Evolutionary conservation across 1,284 basidiomycete genomes (phyloP).

Genomic region (Ustanciosporium gigantosporum): DNA sequence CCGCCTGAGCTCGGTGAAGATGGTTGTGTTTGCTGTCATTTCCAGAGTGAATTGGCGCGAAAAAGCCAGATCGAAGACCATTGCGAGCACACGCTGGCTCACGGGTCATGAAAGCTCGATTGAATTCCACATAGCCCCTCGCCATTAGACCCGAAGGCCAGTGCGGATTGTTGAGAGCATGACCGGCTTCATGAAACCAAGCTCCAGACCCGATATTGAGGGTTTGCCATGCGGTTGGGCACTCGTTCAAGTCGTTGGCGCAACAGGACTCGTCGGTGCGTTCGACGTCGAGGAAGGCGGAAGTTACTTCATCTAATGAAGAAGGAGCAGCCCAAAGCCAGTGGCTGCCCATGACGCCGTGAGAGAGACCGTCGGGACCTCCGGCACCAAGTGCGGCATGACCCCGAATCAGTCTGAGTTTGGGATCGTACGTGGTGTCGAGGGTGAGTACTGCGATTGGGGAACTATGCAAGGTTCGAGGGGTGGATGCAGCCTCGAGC

Average conservation of each 20-base stretch:
- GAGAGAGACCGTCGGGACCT: conserved; percentile 13
- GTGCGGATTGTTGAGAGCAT: conserved; percentile 40
- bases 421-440: conserved; percentile 32
- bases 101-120: conserved; percentile 47
- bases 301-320: conserved; percentile 17
- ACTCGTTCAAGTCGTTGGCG: conserved; percentile 41
- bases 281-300: conserved; percentile 27
- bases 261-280: conserved; percentile 30
- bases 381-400: conserved; percentile 39
- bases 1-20: conserved; percentile 36
- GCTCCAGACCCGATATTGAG: conserved; percentile 46
- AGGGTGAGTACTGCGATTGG: conserved; percentile 36
- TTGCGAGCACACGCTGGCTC: conserved; percentile 19
- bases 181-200: conserved; percentile 37
- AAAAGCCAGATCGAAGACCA: conserved; percentile 2
- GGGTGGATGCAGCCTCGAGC: conserved; percentile 18
- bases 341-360: conserved; percentile 44
- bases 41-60: conserved; percentile 16
- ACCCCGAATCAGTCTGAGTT: conserved; percentile 32
- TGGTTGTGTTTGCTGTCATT: conserved; percentile 39
- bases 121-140: conserved; percentile 42
- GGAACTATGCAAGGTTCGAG: conserved; percentile 12
- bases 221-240: conserved; percentile 34
- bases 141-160: conserved; percentile 40
- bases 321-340: conserved; percentile 45